Conservation (phyloP, 1,284 basidiomycete genomes). For the Cronartium quercuum region DNA sequence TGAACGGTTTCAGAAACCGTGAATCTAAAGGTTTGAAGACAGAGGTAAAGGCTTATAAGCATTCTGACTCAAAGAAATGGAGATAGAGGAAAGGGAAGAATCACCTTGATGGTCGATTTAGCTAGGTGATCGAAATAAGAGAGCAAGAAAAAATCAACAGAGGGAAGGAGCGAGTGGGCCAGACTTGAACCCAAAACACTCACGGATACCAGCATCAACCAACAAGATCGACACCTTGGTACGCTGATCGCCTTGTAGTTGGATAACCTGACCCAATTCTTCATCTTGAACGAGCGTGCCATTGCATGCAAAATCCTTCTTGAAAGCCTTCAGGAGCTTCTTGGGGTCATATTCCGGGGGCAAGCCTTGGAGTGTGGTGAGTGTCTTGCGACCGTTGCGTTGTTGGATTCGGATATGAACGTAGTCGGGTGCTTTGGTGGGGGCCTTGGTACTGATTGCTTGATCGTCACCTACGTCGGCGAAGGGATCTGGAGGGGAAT, state of each 20-base stretch:
- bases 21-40: slow-evolving; percentile 8
- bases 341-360: slow-evolving; percentile 95
- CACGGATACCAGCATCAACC: slow-evolving; percentile 53
- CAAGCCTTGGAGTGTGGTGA: slow-evolving; percentile 95
- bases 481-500: slow-evolving; percentile 68
- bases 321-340: slow-evolving; percentile 95
- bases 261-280: slow-evolving; percentile 95
- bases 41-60: neutral
- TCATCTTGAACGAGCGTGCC: slow-evolving; percentile 94
- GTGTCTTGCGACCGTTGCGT: slow-evolving; percentile 96
- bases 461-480: slow-evolving; percentile 73
- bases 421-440: slow-evolving; percentile 43
- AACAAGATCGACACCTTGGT: slow-evolving; percentile 83
- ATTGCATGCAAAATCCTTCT: slow-evolving; percentile 96
- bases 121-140: neutral
- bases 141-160: neutral
- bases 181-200: slow-evolving; percentile 8
- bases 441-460: slow-evolving; percentile 42
- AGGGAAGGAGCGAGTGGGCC: neutral
- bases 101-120: slow-evolving; percentile 34
- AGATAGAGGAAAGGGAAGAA: neutral
- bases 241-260: slow-evolving; percentile 98
- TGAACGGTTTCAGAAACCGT: slow-evolving; percentile 35
- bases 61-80: neutral
- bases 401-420: slow-evolving; percentile 74